These are phyloP conservation scores for Carnegiea gigantea DNA, from an alignment of 179 eudicot species.

Conservation along the genomic window DNA sequence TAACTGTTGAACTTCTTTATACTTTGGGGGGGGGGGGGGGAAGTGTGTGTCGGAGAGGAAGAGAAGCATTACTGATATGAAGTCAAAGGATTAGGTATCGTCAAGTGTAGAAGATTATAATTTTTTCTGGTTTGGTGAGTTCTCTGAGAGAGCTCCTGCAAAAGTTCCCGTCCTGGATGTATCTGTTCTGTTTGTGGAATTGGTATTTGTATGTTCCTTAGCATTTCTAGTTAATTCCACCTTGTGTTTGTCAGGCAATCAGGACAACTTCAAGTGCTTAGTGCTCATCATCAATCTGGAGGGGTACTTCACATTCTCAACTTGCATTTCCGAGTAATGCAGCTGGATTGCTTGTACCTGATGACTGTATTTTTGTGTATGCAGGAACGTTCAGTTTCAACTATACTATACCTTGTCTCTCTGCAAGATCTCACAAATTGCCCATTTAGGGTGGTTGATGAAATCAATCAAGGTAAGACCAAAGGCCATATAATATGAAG, in stretches of 20 bases:
- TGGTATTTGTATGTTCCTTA: background rate
- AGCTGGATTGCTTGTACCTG: constrained; percentile 13
- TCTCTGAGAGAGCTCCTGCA: background rate
- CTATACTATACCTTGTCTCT: constrained; percentile 95
- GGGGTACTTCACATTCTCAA: constrained; percentile 55
- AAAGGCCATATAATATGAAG: background rate
- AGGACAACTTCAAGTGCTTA: constrained; percentile 92
- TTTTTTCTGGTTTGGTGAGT: background rate
- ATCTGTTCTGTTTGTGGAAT: background rate
- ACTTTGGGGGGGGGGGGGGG: background rate
- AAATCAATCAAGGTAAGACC: constrained; percentile 87
- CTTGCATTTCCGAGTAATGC: constrained; percentile 14
- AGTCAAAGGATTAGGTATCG: background rate
- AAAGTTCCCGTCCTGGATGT: no score
- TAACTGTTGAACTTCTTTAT: background rate
- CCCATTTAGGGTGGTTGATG: constrained; percentile 99
- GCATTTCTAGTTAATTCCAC: background rate
- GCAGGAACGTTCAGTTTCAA: constrained; percentile 97
- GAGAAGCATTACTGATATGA: no score
- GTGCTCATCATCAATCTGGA: constrained; percentile 99
- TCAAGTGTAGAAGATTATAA: background rate
- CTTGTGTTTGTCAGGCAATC: constrained; percentile 63
- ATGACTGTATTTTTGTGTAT: constrained; percentile 19
- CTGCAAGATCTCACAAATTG: constrained; percentile 97
- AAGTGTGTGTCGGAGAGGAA: no score